Conservation (phyloP, 306 rosid genomes). For the Casuarina glauca region DNA sequence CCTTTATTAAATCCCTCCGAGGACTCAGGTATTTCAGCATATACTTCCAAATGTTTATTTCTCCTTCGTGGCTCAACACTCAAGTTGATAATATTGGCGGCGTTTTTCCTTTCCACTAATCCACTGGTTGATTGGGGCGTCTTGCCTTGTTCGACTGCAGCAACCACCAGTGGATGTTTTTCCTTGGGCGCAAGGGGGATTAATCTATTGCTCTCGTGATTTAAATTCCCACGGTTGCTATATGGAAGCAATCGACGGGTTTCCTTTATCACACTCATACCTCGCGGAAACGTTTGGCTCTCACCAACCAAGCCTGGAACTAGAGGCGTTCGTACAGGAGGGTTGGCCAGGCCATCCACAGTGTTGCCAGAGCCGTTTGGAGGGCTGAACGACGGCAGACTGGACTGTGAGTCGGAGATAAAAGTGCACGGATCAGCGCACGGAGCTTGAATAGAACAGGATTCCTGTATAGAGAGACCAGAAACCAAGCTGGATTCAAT, state of each 20-base stretch:
- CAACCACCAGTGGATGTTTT: background rate
- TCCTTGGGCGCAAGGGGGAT: background rate
- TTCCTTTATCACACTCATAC: background rate
- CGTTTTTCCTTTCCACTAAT: conserved; percentile 31
- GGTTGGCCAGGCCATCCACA: background rate
- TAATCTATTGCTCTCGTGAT: background rate
- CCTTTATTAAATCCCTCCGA: conserved; percentile 40
- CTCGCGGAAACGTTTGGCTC: background rate
- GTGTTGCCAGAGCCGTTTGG: background rate
- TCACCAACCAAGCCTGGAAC: background rate
- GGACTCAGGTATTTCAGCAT: conserved; percentile 23
- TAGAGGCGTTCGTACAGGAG: background rate
- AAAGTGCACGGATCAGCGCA: background rate
- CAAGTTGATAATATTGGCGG: background rate
- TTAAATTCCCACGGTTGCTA: background rate
- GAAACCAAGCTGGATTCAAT: no score
- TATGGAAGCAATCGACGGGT: background rate
- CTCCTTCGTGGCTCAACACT: conserved; percentile 28
- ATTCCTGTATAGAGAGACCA: no score
- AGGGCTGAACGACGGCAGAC: background rate
- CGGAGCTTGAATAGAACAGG: background rate
- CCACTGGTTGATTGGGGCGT: conserved; percentile 1
- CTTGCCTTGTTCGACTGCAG: background rate
- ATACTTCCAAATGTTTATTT: conserved; percentile 39
- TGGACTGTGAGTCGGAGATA: background rate